Percentiles rank a stretch among this genome's conserved stretches.
phyloP scores from a whole-genome alignment of 176 grass and related monocot species.

The Hsuehochloa calcarea region DNA sequence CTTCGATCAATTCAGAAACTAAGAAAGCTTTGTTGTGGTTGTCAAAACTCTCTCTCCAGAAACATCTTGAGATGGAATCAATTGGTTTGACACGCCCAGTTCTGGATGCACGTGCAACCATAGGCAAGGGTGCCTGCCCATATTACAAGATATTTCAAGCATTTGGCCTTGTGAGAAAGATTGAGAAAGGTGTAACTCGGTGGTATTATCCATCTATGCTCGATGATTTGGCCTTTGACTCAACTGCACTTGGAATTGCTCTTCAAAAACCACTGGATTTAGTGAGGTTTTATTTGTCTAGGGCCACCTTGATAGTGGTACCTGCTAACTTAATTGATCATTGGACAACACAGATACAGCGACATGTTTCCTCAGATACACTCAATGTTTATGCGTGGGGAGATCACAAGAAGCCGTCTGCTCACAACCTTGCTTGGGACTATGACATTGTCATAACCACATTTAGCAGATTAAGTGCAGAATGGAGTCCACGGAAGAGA shows the following conservation, averaged over 20 bases:
- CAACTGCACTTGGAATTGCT: constrained; percentile 65
- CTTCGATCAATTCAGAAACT: constrained; percentile 64
- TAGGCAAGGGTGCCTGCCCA: constrained; percentile 43
- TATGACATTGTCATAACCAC: constrained; percentile 94
- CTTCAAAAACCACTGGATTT: constrained; percentile 65
- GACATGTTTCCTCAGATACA: constrained; percentile 63
- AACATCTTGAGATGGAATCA: constrained; percentile 75
- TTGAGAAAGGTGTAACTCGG: constrained; percentile 50
- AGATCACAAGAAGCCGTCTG: constrained; percentile 63
- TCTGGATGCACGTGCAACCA: constrained; percentile 50
- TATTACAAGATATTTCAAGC: constrained; percentile 93
- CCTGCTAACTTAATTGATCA: constrained; percentile 97
- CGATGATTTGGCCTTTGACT: constrained; percentile 85
- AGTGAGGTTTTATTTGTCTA: constrained; percentile 77
- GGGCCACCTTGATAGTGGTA: constrained; percentile 86
- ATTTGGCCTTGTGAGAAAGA: constrained; percentile 82
- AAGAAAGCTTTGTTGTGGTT: constrained; percentile 92
- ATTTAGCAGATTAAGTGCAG: constrained; percentile 86
- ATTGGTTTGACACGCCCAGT: constrained; percentile 77
- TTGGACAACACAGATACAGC: constrained; percentile 88
- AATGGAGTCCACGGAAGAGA: constrained; percentile 79
- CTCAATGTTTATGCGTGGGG: constrained; percentile 72
- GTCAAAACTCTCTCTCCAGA: constrained; percentile 63
- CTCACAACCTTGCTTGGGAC: constrained; percentile 91
- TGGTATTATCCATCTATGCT: constrained; percentile 85